Evolutionary conservation across 2,329 filamentous ascomycete genomes (phyloP), one percentile per base, ranked within the genome.

Genomic region (Cercospora nicotianae): DNA sequence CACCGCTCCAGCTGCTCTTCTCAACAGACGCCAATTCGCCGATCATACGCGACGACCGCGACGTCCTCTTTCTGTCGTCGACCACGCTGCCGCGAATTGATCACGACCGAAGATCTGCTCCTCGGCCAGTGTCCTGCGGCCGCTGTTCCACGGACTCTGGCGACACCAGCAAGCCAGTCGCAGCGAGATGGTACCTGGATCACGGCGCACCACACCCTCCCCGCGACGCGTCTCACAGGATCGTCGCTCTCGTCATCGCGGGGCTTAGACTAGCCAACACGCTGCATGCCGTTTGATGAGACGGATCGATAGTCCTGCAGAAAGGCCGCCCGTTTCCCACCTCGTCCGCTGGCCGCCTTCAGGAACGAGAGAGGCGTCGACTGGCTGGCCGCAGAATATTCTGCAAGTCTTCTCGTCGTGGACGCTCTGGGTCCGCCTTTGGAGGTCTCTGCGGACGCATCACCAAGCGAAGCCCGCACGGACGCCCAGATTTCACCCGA

Each of bases 111-210:
- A 20, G 20, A 16, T 2, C 12, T n/a, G 4, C 8, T 16, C 10
- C 48, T 28, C 48, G 23, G 48, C 48, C 48, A 30, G 5, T 55
- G 48, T 55, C 48, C 48, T 30, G 48, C 48, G 48, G 48, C 48
- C 48, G 48, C 48, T 13, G 48, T 26, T 55, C 48, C 48, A 55
- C 48, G 13, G 12, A n/a, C 7, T 13, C 23, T 28, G 48, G 23
- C 5, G 13, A 28, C 6, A 8, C 20, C 48, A 55, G 48, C 20
- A 23, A n/a, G 36, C 36, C 36, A 55, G 48, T 26, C 20, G 23
- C 59, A 30, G 13, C 16, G 28, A 30, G 60, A 51, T 62, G 60
- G 60, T 62, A 23, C 60, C 60, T 62, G 60, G 26, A 62, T 62
- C 33, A 23, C n/a, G 36, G 36, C 36, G 36, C 36, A n/a, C 36